Conservation (phyloP, 805 yeast species). For the Schizosaccharomyces octosporus region DNA sequence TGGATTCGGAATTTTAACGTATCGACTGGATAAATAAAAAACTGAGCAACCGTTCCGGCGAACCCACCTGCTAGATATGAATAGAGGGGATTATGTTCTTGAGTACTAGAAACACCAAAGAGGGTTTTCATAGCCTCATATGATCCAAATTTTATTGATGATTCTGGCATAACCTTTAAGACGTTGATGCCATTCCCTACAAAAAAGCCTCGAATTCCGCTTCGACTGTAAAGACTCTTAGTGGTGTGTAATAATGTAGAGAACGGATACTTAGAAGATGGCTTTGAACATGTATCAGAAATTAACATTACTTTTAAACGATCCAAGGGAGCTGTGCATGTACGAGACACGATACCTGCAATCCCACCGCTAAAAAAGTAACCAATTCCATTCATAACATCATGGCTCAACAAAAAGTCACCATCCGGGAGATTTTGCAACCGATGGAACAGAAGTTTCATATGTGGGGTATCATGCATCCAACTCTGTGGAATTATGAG, state of each 20-base stretch:
- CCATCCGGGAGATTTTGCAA: conserved; percentile 73
- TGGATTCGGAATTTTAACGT: conserved; percentile 82
- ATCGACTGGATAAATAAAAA: conserved; percentile 84
- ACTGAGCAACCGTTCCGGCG: conserved; percentile 85
- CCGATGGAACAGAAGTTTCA: background rate
- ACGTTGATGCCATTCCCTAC: conserved; percentile 71
- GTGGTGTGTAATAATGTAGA: conserved; percentile 60
- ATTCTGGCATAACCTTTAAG: conserved; percentile 85
- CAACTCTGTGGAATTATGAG: background rate
- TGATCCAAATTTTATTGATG: conserved; percentile 91
- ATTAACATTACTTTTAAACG: conserved; percentile 70
- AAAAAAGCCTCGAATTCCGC: conserved; percentile 69
- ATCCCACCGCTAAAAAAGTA: conserved; percentile 85
- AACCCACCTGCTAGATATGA: conserved; percentile 87
- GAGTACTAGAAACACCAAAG: conserved; percentile 18
- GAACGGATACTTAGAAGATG: background rate
- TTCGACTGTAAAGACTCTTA: conserved; percentile 56
- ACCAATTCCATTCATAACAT: conserved; percentile 61
- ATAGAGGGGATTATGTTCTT: conserved; percentile 28
- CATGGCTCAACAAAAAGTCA: conserved; percentile 65
- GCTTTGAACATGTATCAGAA: conserved; percentile 36
- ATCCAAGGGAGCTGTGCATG: conserved; percentile 93
- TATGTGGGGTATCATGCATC: background rate
- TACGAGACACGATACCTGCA: conserved; percentile 85
- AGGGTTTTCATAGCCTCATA: conserved; percentile 71